Conservation (phyloP, 306 rosid genomes). For the Sesbania bispinosa region DNA sequence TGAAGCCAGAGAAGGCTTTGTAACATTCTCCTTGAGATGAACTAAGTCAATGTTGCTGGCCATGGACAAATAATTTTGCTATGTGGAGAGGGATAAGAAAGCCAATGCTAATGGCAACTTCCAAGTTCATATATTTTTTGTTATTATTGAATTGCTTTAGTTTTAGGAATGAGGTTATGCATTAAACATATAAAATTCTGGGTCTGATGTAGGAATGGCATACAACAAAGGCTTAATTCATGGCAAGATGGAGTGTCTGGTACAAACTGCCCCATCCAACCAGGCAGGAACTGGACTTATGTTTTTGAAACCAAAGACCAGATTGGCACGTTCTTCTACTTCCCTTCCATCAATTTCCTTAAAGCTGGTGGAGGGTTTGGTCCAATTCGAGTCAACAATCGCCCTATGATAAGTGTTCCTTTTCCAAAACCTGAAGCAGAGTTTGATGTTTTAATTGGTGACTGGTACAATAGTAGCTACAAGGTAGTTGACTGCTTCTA, state of each 20-base stretch:
- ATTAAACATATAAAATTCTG: too few relatives aligned
- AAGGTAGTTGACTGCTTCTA: conserved; percentile 39
- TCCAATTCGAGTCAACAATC: conserved; percentile 61
- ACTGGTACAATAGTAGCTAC: conserved; percentile 67
- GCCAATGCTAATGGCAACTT: not conserved
- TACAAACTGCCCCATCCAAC: conserved; percentile 73
- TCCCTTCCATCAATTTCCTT: conserved; percentile 74
- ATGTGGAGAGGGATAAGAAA: not conserved
- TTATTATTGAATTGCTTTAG: not conserved
- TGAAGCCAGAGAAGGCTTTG: too few relatives aligned
- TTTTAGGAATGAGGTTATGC: not conserved
- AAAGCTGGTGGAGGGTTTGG: conserved; percentile 84
- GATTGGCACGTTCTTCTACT: conserved; percentile 81
- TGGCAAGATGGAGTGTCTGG: conserved; percentile 98
- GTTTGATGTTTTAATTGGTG: conserved; percentile 75
- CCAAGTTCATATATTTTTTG: not conserved
- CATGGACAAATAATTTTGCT: not conserved
- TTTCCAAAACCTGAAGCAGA: conserved; percentile 74
- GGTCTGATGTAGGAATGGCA: conserved; percentile 69
- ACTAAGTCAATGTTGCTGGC: not conserved
- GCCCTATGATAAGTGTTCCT: conserved; percentile 53
- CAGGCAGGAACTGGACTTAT: conserved; percentile 66
- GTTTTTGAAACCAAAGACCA: conserved; percentile 76
- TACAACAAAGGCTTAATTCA: conserved; percentile 77
- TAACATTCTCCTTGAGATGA: not conserved